These are phyloP conservation scores for Pichia sp. DNA, from an alignment of 1,139 yeast genomes.

Conservation along the genomic window DNA sequence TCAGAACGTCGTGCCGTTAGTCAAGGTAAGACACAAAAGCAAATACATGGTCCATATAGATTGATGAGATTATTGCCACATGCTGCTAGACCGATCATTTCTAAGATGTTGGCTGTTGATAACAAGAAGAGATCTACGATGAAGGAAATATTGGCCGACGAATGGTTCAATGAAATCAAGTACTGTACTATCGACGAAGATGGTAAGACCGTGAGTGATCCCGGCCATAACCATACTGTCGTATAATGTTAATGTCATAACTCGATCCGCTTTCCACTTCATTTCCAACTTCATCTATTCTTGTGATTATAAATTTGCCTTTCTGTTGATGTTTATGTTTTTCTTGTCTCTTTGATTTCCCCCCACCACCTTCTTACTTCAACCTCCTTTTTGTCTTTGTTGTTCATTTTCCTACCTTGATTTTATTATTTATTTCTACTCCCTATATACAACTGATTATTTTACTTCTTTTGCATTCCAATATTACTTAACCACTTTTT, in stretches of 20 bases:
- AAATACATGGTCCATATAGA: conserved; percentile 79
- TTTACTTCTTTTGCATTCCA: too few species aligned
- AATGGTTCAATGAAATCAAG: conserved; percentile 70
- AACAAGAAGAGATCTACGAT: conserved; percentile 72
- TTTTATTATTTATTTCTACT: too few species aligned
- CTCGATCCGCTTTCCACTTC: background rate
- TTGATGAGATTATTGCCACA: conserved; percentile 87
- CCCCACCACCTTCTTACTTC: too few species aligned
- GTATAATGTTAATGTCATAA: conserved; percentile 23
- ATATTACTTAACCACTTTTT: too few species aligned
- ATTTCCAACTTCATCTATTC: background rate
- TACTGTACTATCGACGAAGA: conserved; percentile 44
- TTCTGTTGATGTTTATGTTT: too few species aligned
- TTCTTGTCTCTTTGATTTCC: too few species aligned
- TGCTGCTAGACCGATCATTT: conserved; percentile 84
- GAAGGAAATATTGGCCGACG: conserved; percentile 70
- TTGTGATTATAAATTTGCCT: too few species aligned
- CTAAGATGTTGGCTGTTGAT: conserved; percentile 72
- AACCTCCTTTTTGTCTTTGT: too few species aligned
- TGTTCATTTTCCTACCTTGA: too few species aligned
- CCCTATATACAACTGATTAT: too few species aligned
- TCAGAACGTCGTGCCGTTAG: conserved; percentile 34
- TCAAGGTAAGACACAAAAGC: conserved; percentile 30
- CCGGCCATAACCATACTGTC: conserved; percentile 57
- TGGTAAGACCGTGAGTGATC: conserved; percentile 44